Conservation (phyloP, 2,329 filamentous ascomycete species). For the Nemania sp. region DNA sequence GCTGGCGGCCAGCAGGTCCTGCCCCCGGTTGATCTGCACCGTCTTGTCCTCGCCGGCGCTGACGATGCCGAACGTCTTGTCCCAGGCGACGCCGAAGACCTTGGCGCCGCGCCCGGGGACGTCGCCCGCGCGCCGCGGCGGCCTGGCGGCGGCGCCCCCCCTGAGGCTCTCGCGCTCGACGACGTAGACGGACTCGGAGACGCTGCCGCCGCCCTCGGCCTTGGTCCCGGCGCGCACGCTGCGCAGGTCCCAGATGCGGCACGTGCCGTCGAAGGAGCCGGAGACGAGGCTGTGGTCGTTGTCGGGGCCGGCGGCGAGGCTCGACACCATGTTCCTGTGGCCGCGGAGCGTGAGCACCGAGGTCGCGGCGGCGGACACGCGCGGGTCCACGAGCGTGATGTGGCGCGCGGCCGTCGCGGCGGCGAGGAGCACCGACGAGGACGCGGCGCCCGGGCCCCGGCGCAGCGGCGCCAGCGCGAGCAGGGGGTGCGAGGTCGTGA, state of each 20-base stretch:
- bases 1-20: conserved; percentile 49
- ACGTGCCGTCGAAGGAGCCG: conserved; percentile 90
- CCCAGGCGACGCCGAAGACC: conserved; percentile 88
- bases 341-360: conserved; percentile 90
- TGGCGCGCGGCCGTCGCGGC: conserved; percentile 84
- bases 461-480: conserved; percentile 78
- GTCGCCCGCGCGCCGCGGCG: conserved; percentile 44
- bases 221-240: conserved; percentile 64
- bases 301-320: conserved; percentile 56
- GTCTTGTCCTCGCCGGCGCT: conserved; percentile 91
- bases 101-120: conserved; percentile 83
- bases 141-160: conserved; percentile 48
- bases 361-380: conserved; percentile 74
- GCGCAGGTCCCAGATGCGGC: conserved; percentile 90
- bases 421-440: conserved; percentile 53
- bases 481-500: conserved; percentile 82
- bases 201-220: conserved; percentile 63
- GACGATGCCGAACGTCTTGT: conserved; percentile 83
- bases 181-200: conserved; percentile 75
- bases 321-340: conserved; percentile 74
- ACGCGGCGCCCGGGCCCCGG: conserved; percentile 39
- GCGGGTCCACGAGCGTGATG: conserved; percentile 91
- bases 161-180: conserved; percentile 76
- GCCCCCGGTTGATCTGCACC: conserved; percentile 84
- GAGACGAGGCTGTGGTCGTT: conserved; percentile 85